Evolutionary conservation across 1,284 basidiomycete species (phyloP).

Genomic region (Ganoderma lingzhi): DNA sequence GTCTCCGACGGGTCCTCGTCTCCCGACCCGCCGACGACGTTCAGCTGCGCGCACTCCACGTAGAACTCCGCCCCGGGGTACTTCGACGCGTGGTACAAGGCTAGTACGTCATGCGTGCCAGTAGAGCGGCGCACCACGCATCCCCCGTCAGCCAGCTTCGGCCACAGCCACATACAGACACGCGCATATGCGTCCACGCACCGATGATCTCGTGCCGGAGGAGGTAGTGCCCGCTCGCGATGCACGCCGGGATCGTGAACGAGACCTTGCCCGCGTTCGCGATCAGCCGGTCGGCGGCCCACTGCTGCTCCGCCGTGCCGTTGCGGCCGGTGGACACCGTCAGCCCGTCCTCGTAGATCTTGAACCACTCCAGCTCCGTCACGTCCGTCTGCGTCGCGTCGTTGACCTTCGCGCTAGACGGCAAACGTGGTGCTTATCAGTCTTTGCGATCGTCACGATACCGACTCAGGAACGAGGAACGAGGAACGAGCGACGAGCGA

Average conservation of each 20-base stretch:
- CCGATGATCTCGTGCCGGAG: slow-evolving; percentile 63
- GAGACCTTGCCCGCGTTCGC: slow-evolving; percentile 61
- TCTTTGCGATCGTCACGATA: no score
- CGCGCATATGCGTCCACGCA: slow-evolving; percentile 28
- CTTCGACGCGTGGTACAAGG: slow-evolving; percentile 49
- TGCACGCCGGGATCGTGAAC: slow-evolving; percentile 59
- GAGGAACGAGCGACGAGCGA: background rate
- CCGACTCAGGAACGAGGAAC: no score
- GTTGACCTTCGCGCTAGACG: slow-evolving; percentile 51
- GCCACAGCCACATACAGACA: no score
- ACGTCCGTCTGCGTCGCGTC: slow-evolving; percentile 53
- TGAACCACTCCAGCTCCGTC: slow-evolving; percentile 64
- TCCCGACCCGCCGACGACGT: slow-evolving; percentile 57
- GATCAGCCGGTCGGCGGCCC: slow-evolving; percentile 59
- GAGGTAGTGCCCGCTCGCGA: slow-evolving; percentile 58
- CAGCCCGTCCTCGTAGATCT: slow-evolving; percentile 52
- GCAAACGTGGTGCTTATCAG: background rate
- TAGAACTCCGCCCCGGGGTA: slow-evolving; percentile 65
- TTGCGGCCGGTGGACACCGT: slow-evolving; percentile 28
- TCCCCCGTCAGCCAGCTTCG: slow-evolving; percentile 24
- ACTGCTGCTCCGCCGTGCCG: slow-evolving; percentile 35
- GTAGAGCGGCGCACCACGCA: no score
- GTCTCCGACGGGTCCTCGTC: slow-evolving; percentile 50
- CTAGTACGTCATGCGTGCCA: no score
- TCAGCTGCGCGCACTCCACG: slow-evolving; percentile 61